Evolutionary conservation across 2,329 filamentous ascomycete species (phyloP), one percentile per base, ranked within the genome.

Genomic region (Ascochyta lentis): DNA sequence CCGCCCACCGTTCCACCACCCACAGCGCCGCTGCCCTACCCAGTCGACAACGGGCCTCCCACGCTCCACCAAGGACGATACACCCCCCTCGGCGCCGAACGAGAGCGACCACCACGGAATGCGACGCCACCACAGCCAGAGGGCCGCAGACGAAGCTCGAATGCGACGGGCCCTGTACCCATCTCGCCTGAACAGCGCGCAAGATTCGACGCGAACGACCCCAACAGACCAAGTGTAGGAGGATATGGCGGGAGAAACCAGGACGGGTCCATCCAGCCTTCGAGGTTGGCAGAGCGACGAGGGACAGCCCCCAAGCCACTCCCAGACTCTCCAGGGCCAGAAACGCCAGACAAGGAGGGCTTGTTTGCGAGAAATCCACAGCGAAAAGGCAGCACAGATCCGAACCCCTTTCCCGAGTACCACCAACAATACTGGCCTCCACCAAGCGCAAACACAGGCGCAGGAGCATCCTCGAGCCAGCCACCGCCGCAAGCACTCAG

Each of bases 251-350:
- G 62, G 12, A 56, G 72, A 60, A 59, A 70, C 48, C 47, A 68
- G 40, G 68, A 74, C 48, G 71, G 70, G 3, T 61, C 71, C 13
- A 59, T 74, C 45, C 72, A 83, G 72, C 80, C 83, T 12, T 86
- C 86, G 39, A 84, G 86, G 44, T 80, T 96, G 56, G 92, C 91
- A 16, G 92, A 96, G 78, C 84, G 93, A 63, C 85, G 93, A 68
- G 91, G 90, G 23, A 88, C 89, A n/a, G 87, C 84, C 7, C 91
- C 92, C 23, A 93, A 91, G 71, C 89, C 92, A 43, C 81, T 96
- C 45, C 89, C 92, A 54, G 92, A 93, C 59, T 93, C 92, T 1
- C 87, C 89, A 16, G 92, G 89, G 40, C 89, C 90, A 19, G 89
- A 89, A 58, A 81, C 83, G n/a, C 84, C 86, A 23, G 90, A 95